Percentiles rank a stretch among this genome's conserved stretches.
phyloP scores from a whole-genome alignment of 306 rosid genomes.

The Ormosia emarginata region DNA sequence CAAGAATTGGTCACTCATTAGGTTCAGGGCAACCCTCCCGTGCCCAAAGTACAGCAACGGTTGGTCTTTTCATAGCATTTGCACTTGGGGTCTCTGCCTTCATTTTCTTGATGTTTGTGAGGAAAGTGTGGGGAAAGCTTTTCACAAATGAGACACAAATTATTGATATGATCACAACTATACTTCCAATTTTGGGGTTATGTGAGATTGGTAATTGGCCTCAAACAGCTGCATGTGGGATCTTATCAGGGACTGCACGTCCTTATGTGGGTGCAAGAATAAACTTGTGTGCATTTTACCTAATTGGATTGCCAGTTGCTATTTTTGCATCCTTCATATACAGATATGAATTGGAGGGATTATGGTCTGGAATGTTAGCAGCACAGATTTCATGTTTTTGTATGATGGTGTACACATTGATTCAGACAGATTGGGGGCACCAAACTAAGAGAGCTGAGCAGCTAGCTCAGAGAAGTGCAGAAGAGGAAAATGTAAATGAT shows the following conservation, averaged over 20 bases:
- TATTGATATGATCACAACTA: conserved; percentile 50
- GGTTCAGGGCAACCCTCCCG: conserved; percentile 64
- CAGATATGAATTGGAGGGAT: conserved; percentile 50
- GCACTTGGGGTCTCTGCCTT: conserved; percentile 48
- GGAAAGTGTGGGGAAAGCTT: conserved; percentile 58
- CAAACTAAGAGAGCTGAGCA: conserved; percentile 62
- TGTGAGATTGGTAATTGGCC: conserved; percentile 81
- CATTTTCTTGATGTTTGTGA: conserved; percentile 32
- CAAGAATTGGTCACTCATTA: conserved; percentile 61
- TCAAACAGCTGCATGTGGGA: conserved; percentile 74
- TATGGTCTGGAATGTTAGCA: conserved; percentile 73
- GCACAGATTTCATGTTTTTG: conserved; percentile 63
- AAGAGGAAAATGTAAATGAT: conserved; percentile 19
- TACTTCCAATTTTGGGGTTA: conserved; percentile 65
- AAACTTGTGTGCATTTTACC: conserved; percentile 69
- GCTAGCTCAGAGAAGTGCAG: conserved; percentile 16
- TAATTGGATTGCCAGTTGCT: conserved; percentile 70
- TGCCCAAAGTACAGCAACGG: conserved; percentile 50
- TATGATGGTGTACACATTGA: conserved; percentile 60
- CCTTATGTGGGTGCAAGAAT: conserved; percentile 72
- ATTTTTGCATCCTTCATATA: conserved; percentile 42
- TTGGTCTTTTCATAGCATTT: conserved; percentile 54
- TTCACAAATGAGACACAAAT: conserved; percentile 65
- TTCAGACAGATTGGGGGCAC: conserved; percentile 68
- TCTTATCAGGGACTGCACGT: conserved; percentile 69